Base-by-base conservation (phyloP, 192 early-diverging fungal species). In the Entomortierella parvispora region DNA sequence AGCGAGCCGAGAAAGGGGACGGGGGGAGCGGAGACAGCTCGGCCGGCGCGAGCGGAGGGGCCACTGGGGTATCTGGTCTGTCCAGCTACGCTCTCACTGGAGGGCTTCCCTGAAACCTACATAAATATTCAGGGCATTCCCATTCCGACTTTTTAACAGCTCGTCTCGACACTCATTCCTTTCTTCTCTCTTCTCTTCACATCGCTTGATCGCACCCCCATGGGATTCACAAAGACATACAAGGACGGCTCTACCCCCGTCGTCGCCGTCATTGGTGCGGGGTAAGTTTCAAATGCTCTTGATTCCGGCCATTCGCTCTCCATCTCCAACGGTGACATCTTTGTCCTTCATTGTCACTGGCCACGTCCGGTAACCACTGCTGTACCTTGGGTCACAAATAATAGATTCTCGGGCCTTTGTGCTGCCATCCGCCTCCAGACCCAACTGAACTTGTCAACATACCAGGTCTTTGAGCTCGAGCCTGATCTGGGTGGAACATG, bases 401-500 rank as follows among this genome's bases (percentile, higher is more conserved):
- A 37, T 67, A 83, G 81, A 42, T 83, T 83, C 60, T 79, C 74
- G 5, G 86, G 86, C 12, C 56, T 87, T 23, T 82, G 79, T 60
- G 86, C 86, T 37, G 84, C 83, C 3, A 83, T 88, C 26, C 79
- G 82, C 26, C 56, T 88, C 0, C 68, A 79, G 45, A 79, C 82
- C 12, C 64, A 86, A 22, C 49, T 88, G 40, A 79, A 79, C 33
- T 55, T 84, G 45, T 47, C 61, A 18, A 77, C 81, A 1, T 77
- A 49, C 25, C 54, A 77, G 20, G 65, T 88, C 29, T 84, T 84
- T 54, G 86, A 88, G 48, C 71, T 67, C 34, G 64, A 68, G 4
- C 46, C 68, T 4, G 83, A 84, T 37, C 63, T 88, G n/a, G 86
- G 86, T 11, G 86, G 86, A 23, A 85, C 84, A 12, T 88, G 86